Conservation (phyloP, 140 eudicot genomes). For the Cichorium intybus region DNA sequence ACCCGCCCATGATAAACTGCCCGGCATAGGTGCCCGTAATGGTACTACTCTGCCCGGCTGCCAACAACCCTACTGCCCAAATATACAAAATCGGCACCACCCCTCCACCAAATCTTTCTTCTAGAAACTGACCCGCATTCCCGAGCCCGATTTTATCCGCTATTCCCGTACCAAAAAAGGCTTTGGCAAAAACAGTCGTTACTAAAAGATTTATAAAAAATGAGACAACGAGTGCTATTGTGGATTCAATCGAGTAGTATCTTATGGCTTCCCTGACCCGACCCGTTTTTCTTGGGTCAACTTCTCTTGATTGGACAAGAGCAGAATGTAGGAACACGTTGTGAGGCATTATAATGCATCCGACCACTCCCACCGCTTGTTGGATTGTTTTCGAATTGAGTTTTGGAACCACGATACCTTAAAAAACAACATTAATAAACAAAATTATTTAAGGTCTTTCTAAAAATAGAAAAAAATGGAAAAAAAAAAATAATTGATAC, state of each 20-base stretch:
- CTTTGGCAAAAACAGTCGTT: slow-evolving; percentile 91
- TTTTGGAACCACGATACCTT: slow-evolving; percentile 83
- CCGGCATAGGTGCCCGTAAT: slow-evolving; percentile 96
- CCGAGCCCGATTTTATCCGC: slow-evolving; percentile 79
- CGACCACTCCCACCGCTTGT: slow-evolving; percentile 94
- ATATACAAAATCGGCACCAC: slow-evolving; percentile 80
- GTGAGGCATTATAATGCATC: slow-evolving; percentile 96
- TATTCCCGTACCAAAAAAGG: slow-evolving; percentile 74
- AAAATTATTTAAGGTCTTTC: neutral
- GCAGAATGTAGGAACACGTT: slow-evolving; percentile 97
- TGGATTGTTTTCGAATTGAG: slow-evolving; percentile 79
- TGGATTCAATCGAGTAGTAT: slow-evolving; percentile 88
- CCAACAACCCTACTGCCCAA: slow-evolving; percentile 89
- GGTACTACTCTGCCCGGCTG: slow-evolving; percentile 98
- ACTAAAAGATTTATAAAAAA: slow-evolving; percentile 83
- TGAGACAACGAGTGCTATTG: slow-evolving; percentile 61
- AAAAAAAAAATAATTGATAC: slow-evolving; percentile 37
- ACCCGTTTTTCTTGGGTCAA: slow-evolving; percentile 66
- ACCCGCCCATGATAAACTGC: slow-evolving; percentile 96
- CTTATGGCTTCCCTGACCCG: slow-evolving; percentile 88
- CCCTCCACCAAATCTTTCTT: slow-evolving; percentile 88
- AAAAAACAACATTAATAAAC: slow-evolving; percentile 1
- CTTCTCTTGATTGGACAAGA: slow-evolving; percentile 85
- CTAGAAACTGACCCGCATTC: slow-evolving; percentile 84
- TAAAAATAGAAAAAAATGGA: neutral